Conservation (phyloP, 2,329 filamentous ascomycete species). For the Fusarium sp. region DNA sequence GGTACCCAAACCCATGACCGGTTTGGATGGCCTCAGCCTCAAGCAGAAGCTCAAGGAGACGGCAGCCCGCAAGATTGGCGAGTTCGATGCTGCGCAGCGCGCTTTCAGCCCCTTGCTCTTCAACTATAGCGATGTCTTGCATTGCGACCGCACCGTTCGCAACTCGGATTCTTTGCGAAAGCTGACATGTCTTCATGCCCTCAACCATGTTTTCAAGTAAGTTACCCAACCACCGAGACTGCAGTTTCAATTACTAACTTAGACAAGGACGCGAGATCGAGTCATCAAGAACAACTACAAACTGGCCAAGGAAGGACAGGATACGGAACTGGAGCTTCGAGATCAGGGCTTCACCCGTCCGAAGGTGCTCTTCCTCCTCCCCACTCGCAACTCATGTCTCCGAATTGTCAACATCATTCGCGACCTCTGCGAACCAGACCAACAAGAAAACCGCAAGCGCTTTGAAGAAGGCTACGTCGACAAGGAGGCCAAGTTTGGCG, state of each 20-base stretch:
- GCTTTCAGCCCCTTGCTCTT: slow-evolving; percentile 79
- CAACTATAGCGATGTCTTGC: slow-evolving; percentile 84
- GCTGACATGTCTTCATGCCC: slow-evolving; percentile 81
- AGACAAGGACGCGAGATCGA: slow-evolving; percentile 79
- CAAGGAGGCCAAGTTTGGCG: slow-evolving; percentile 72
- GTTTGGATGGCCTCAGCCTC: slow-evolving; percentile 66
- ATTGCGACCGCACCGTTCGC: slow-evolving; percentile 75
- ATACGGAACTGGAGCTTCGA: slow-evolving; percentile 77
- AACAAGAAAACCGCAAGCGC: slow-evolving; percentile 94
- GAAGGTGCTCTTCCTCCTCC: slow-evolving; percentile 90
- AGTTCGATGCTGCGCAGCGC: slow-evolving; percentile 72
- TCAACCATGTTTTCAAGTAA: slow-evolving; percentile 93
- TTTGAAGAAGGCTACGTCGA: slow-evolving; percentile 87
- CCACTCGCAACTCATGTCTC: slow-evolving; percentile 88
- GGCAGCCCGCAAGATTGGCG: slow-evolving; percentile 63
- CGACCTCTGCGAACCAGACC: slow-evolving; percentile 81
- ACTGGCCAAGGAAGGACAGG: slow-evolving; percentile 73
- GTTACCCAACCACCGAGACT: slow-evolving; percentile 34
- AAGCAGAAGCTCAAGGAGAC: slow-evolving; percentile 76
- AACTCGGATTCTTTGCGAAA: slow-evolving; percentile 78
- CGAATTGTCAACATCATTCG: slow-evolving; percentile 82
- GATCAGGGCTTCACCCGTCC: slow-evolving; percentile 97
- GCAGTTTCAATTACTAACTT: slow-evolving; percentile 25
- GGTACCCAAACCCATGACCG: slow-evolving; percentile 49
- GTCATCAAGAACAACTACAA: slow-evolving; percentile 94